Percentiles rank a stretch among this genome's conserved stretches.
Conservation (phyloP, 179 eudicot species). For the Corrigiola litoralis region DNA sequence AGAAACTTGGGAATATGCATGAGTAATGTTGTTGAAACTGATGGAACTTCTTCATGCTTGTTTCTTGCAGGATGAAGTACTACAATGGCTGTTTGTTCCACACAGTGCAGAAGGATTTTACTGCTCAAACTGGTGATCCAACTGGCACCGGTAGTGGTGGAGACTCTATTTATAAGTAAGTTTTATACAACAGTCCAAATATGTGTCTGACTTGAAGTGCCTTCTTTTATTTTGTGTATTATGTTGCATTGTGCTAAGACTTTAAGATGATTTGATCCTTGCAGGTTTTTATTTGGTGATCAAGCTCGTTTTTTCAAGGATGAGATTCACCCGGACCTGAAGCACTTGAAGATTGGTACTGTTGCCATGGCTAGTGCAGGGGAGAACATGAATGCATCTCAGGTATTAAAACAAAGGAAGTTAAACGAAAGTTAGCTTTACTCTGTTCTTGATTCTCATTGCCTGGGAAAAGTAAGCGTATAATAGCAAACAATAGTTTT, state of each 20-base stretch:
- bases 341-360: constrained; percentile 80
- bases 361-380: constrained; percentile 98
- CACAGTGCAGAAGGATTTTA: constrained; percentile 84
- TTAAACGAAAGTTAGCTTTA: neutral
- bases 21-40: neutral
- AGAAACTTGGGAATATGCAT: neutral
- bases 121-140: constrained; percentile 98
- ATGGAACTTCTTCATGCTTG: neutral
- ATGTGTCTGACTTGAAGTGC: neutral
- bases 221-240: neutral
- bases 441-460: neutral
- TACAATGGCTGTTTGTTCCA: constrained; percentile 94
- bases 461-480: neutral
- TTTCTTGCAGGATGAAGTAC: constrained; percentile 75
- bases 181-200: neutral
- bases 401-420: constrained; percentile 35
- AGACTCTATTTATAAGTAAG: constrained; percentile 87
- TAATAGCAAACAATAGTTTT: neutral
- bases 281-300: constrained; percentile 77
- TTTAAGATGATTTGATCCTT: neutral
- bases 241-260: neutral
- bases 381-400: constrained; percentile 89
- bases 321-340: constrained; percentile 69
- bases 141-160: constrained; percentile 85
- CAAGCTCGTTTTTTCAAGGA: constrained; percentile 94